Base-by-base conservation (phyloP, 768 basidiomycete species). In the Panaeolus cyanescens region DNA sequence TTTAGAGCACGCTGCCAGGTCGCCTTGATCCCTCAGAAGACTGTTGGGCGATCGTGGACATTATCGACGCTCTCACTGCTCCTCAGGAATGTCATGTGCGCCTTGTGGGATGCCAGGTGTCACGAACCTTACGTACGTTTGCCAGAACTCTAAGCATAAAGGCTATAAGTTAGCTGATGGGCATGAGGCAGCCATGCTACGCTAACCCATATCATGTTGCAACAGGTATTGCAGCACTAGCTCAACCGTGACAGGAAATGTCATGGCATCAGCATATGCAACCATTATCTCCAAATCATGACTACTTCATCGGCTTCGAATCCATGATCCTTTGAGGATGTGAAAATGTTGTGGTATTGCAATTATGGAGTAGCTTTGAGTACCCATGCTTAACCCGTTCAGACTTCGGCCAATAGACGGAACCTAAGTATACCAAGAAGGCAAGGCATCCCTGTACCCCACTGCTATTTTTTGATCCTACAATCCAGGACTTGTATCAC, bases 231-330 rank as follows among this genome's bases (percentile, higher is more conserved):
- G 25, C 25, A 50, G 39, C 10, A 13, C 13, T 6, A 50, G 45
- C 25, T 50, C 15, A n/a, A n/a, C 19, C 45, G 62, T 68, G 68
- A 68, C 68, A 68, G 68, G 59, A 68, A 68, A 68, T 55, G 68
- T 67, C 68, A 65, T 65, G 60, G 59, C 62, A 59, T 64, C 58
- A 64, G 12, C 45, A 45, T n/a, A 7, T 6, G 17, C 19, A 15
- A 39, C 30, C 34, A 34, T 59, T 54, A 28, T 28, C n/a, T 20
- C 6, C 39, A 42, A 22, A 4, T 17, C 19, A 20, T n/a, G 10
- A 28, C 7, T 28, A 25, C 45, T 28, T 8, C n/a, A n/a, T n/a
- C n/a, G n/a, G 30, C 45, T 50, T 50, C 25, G 3, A n/a, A 28
- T 13, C 45, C 45, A 22, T 50, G 45, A 6, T 50, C 17, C 45